These are phyloP conservation scores for Exserohilum turcica DNA, from an alignment of 2,329 filamentous ascomycete genomes.

Conservation along the genomic window DNA sequence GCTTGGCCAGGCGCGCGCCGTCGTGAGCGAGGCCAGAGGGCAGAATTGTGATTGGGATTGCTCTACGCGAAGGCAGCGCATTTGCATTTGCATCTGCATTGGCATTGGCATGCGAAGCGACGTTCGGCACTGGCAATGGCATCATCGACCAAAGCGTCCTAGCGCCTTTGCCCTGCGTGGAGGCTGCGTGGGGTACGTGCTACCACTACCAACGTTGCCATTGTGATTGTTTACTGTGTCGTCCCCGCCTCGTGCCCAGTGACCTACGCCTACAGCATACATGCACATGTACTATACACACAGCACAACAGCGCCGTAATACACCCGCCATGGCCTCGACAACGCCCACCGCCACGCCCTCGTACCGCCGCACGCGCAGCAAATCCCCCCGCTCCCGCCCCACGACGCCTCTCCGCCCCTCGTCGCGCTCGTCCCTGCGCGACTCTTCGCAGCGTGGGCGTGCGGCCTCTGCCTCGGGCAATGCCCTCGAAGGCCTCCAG, in stretches of 20 bases:
- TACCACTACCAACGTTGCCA: no score
- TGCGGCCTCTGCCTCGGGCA: slow-evolving; percentile 58
- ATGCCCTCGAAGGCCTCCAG: slow-evolving; percentile 82
- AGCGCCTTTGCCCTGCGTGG: slow-evolving; percentile 11
- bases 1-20: background rate
- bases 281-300: no score
- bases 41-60: background rate
- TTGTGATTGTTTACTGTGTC: no score
- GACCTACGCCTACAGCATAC: no score
- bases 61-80: slow-evolving; percentile 1
- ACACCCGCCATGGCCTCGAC: slow-evolving; percentile 26
- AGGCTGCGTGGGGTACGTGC: slow-evolving; percentile 8
- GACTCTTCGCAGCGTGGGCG: slow-evolving; percentile 49
- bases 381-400: slow-evolving; percentile 70
- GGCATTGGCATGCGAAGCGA: no score
- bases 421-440: slow-evolving; percentile 85
- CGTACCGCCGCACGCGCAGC: slow-evolving; percentile 59
- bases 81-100: background rate
- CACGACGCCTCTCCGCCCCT: slow-evolving; percentile 88
- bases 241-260: no score
- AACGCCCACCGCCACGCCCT: slow-evolving; percentile 31
- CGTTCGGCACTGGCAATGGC: slow-evolving; percentile 4
- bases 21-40: background rate
- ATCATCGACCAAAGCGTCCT: slow-evolving; percentile 14
- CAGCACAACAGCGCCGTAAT: background rate